These are phyloP conservation scores for Candida nonsorbophila DNA, from an alignment of 805 yeast genomes.

Conservation along the genomic window DNA sequence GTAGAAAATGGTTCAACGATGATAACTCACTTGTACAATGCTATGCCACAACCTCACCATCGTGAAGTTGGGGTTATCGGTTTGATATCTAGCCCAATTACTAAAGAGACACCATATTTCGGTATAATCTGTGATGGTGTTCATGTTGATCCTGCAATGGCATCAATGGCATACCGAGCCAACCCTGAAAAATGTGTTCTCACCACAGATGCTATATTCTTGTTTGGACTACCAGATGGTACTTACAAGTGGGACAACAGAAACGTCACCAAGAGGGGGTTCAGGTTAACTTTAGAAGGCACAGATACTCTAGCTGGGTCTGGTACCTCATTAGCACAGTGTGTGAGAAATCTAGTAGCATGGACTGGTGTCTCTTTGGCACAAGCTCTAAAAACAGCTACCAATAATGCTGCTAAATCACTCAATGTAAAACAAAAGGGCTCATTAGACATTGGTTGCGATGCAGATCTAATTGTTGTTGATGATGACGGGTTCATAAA, in stretches of 20 bases:
- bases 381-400: constrained; percentile 51
- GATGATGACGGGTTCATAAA: constrained; percentile 39
- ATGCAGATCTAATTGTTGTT: constrained; percentile 51
- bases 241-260: constrained; percentile 47
- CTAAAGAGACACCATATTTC: constrained; percentile 35
- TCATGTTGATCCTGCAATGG: constrained; percentile 54
- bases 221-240: constrained; percentile 56
- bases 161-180: constrained; percentile 44
- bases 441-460: constrained; percentile 46
- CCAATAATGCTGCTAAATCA: constrained; percentile 50
- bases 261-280: constrained; percentile 43
- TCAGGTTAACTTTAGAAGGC: constrained; percentile 42
- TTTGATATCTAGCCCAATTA: constrained; percentile 28
- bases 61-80: constrained; percentile 56
- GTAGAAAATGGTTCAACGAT: constrained; percentile 49
- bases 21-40: constrained; percentile 58
- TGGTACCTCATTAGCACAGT: constrained; percentile 49
- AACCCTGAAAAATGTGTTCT: constrained; percentile 49
- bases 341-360: constrained; percentile 43
- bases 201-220: constrained; percentile 56
- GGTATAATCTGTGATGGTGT: constrained; percentile 57
- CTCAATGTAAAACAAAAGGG: constrained; percentile 44
- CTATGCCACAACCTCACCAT: constrained; percentile 60
- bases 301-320: constrained; percentile 59
- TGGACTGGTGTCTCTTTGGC: constrained; percentile 48